phyloP scores from a whole-genome alignment of 306 rosid species.

The Purshia tridentata region DNA sequence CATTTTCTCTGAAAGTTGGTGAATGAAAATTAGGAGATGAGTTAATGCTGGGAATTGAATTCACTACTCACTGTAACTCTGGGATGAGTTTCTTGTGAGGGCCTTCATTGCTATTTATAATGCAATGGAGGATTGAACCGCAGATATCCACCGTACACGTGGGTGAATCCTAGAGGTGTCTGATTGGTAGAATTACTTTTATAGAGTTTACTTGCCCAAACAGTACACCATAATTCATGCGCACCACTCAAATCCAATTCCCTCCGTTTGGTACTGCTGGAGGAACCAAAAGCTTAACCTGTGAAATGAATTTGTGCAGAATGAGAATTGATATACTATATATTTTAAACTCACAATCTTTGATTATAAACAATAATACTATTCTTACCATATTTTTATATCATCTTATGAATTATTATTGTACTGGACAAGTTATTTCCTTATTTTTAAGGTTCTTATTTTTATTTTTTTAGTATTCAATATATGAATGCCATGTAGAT shows the following conservation, averaged over 20 bases:
- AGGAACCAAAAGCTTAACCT: too few species aligned
- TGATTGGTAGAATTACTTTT: not conserved
- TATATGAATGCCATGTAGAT: too few species aligned
- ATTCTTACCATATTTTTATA: too few species aligned
- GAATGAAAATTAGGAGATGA: not conserved
- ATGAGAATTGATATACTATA: too few species aligned
- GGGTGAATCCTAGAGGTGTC: conserved; percentile 12
- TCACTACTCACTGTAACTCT: not conserved
- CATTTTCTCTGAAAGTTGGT: conserved; percentile 3
- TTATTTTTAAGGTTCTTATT: too few species aligned
- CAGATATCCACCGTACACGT: conserved; percentile 40
- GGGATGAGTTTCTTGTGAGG: conserved; percentile 15
- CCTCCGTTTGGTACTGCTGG: not conserved
- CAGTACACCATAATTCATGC: not conserved
- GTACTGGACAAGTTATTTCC: too few species aligned
- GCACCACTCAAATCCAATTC: not conserved
- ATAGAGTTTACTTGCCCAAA: not conserved
- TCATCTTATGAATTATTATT: too few species aligned
- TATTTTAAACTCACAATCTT: too few species aligned
- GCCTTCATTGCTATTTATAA: conserved; percentile 22
- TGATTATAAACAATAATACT: too few species aligned
- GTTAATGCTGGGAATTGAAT: not conserved
- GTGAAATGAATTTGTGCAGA: too few species aligned
- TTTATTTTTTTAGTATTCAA: too few species aligned
- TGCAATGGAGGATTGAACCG: not conserved